Evolutionary conservation across 306 rosid genomes (phyloP), one percentile per base, ranked within the genome.

Genomic region (Amphicarpaea edgeworthii): DNA sequence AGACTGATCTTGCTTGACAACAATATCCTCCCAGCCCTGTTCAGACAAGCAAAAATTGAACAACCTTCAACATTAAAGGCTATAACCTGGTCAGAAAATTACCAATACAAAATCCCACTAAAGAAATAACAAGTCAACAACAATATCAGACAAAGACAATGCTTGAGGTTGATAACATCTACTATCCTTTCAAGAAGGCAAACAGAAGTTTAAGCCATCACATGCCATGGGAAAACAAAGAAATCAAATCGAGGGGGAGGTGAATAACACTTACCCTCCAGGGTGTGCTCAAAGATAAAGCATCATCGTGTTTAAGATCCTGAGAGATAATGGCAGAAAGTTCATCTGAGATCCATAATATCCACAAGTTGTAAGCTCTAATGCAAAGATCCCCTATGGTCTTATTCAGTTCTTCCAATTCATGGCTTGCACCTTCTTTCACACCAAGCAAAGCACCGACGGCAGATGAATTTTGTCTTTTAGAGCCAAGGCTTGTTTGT

Each of bases 21-120:
- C 65, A 0, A 84, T 89, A 87, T 92, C 96, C 84, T 95, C 98
- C 99, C 99, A 95, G 72, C 99, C 99, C 99, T 95, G 89, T 65
- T 41, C 74, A 85, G 72, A 34, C 21, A 67, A 53, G 70, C 59
- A 78, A 55, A 63, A 57, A 65, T 24, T 47, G 38, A 83, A 23
- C 53, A 32, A 37, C 68, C 68, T 68, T 82, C 43, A 23, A 53
- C 4, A 64, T 45, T 72, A 11, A 68, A 41, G 28, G 57, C 68
- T 75, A 81, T 49, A 67, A 41, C 65, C 55, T 54, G 70, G 58
- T 26, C 21, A 23, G 42, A 47, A 17, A 57, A 47, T 58, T 77
- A 59, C 73, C 38, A 24, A 42, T 30, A 71, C 17, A 45, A 53
- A 53, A 26, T 63, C 61, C 28, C 12, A 45, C 50, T 26, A 59